Conservation (phyloP, 1,284 basidiomycete species). For the Microbotryum saponariae region DNA sequence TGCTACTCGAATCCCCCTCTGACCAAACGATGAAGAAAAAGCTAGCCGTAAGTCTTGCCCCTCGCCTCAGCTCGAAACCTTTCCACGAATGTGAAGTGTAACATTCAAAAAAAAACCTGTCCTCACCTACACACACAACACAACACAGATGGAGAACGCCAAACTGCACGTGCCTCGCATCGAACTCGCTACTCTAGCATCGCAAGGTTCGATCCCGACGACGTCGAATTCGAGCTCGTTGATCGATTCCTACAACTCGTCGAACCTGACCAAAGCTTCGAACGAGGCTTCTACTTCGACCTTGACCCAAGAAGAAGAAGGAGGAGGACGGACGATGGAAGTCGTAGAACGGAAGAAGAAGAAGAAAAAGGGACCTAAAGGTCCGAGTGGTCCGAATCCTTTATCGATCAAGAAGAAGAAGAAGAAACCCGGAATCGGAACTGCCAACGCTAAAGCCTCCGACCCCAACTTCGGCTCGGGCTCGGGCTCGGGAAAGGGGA, state of each 20-base stretch:
- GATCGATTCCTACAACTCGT: slow-evolving; percentile 44
- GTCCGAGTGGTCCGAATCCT: slow-evolving; percentile 82
- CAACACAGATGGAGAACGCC: slow-evolving; percentile 29
- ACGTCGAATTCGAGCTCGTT: neutral
- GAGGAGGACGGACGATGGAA: slow-evolving; percentile 32
- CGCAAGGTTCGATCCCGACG: slow-evolving; percentile 1
- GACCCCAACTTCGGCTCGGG: neutral
- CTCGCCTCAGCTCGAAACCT: neutral
- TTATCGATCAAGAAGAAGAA: slow-evolving; percentile 81
- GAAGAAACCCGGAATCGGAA: slow-evolving; percentile 2
- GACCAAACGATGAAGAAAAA: slow-evolving; percentile 65
- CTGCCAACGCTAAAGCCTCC: neutral
- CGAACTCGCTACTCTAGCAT: slow-evolving; percentile 35
- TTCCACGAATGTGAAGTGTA: too few species aligned
- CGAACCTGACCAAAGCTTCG: slow-evolving; percentile 41
- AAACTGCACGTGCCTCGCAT: slow-evolving; percentile 46
- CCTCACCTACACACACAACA: too few species aligned
- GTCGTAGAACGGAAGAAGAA: slow-evolving; percentile 20
- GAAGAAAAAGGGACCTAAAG: slow-evolving; percentile 55
- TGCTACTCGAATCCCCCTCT: slow-evolving; percentile 80
- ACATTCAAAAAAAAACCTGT: too few species aligned
- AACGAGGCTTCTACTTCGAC: slow-evolving; percentile 38
- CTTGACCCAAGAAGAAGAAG: too few species aligned
- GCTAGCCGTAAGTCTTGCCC: slow-evolving; percentile 47
- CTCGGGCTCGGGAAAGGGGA: slow-evolving; percentile 1